Evolutionary conservation across 805 yeast species (phyloP), one percentile per base, ranked within the genome.

Genomic region (Candida nanaspora): DNA sequence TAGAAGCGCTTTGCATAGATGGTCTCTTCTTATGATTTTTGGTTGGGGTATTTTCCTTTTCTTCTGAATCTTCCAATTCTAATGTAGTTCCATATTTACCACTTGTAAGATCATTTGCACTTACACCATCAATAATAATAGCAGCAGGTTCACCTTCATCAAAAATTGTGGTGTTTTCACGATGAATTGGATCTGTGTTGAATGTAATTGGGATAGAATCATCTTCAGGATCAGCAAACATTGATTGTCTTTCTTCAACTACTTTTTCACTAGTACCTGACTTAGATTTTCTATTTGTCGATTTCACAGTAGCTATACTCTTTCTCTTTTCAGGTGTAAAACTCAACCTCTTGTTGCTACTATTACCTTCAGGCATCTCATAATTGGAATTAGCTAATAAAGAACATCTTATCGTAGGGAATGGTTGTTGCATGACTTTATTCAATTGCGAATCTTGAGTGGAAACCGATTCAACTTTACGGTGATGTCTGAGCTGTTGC

Each of bases 221-320:
- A 25, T 52, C 57, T 20, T 51, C 57, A 2, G 57, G 57, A 41
- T 59, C 63, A 1, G 50, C 61, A 45, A 55, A 59, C 9, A 51
- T 38, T 5, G 61, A 55, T 7, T 37, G 32, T 28, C 50, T 40
- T 11, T 41, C 33, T n/a, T 13, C n/a, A 13, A 18, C 20, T 4
- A 18, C 7, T 13, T 32, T 21, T 15, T 22, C 8, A n/a, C n/a
- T n/a, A n/a, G n/a, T n/a, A n/a, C n/a, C n/a, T n/a, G n/a, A n/a
- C 13, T 21, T 13, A n/a, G 26, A 18, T 15, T 30, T 21, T 28
- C 26, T 21, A 13, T 34, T 16, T 20, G 28, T 14, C 11, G 21
- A 5, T 14, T 18, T 15, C 21, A 14, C 18, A 20, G 23, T 10
- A 33, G 6, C 28, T 5, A 7, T 22, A 22, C 20, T 22, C 33